These are phyloP conservation scores for Fraxinus paxiana DNA, from an alignment of 305 asterid species.

Conservation along the genomic window DNA sequence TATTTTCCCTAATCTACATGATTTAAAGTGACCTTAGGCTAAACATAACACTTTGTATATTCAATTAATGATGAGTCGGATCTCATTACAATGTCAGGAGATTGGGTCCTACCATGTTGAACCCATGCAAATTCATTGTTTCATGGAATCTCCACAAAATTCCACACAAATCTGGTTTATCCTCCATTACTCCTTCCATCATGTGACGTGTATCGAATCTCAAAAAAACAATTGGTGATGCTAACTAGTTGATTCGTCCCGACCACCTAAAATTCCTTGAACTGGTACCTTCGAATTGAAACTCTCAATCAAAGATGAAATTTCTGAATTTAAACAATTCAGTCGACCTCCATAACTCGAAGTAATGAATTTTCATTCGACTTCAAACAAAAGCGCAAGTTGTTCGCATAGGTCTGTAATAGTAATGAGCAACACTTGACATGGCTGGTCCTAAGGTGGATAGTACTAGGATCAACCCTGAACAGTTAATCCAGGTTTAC, in stretches of 20 bases:
- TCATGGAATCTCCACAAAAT: constrained; percentile 27
- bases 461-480: too few relatives aligned
- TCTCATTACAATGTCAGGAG: not conserved
- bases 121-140: constrained; percentile 27
- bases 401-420: not conserved
- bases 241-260: not conserved
- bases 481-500: too few relatives aligned
- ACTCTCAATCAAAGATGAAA: not conserved
- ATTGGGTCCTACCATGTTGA: constrained; percentile 53
- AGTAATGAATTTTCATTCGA: not conserved
- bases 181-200: constrained; percentile 15
- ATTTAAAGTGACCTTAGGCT: not conserved
- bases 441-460: too few relatives aligned
- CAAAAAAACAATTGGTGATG: not conserved
- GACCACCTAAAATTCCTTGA: not conserved
- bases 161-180: constrained; percentile 28
- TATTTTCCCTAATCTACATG: constrained; percentile 19
- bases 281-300: not conserved
- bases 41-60: not conserved
- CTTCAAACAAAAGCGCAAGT: not conserved
- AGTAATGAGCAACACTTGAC: not conserved
- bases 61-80: constrained; percentile 32
- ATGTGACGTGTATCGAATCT: constrained; percentile 35
- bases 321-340: not conserved
- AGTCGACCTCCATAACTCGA: not conserved